Base-by-base conservation (phyloP, 2,329 filamentous ascomycete genomes). In the Xylariales sp. region DNA sequence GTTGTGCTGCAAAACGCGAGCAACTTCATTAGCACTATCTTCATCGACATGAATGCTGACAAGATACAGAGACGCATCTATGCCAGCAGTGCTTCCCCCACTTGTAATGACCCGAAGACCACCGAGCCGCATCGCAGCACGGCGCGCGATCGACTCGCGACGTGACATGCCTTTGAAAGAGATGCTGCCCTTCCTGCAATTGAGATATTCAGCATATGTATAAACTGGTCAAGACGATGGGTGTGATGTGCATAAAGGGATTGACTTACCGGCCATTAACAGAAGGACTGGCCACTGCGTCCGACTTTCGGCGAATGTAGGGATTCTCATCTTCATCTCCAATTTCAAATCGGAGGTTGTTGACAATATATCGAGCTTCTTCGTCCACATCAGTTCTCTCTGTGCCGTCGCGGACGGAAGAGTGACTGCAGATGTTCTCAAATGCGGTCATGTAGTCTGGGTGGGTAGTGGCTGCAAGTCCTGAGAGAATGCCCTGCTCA, bases 291-390 rank as follows among this genome's bases (percentile, higher is more conserved):
- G 75, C 69, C 33, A 72, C 78, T 45, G 73, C 69, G 49, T 85
- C 82, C 41, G 79, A 78, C 72, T 84, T 86, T 69, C 77, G 81
- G 53, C 85, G 76, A 59, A 93, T 82, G 65, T 91, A 91, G 21
- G 85, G 85, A 63, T 88, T 91, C 62, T 89, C 83, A 45, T 90
- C 85, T 55, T 85, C 79, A 55, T 90, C 80, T 43, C 84, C 83
- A 50, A 93, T 70, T 52, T 93, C 87, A 61, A 91, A 94, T 51
- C 88, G 84, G 42, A 89, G 81, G 65, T 94, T 93, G 73, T 94
- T 94, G 60, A 94, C 88, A 15, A 94, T 87, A 58, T 93, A 94
- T 55, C 87, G 77, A 55, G 75, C 74, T 47, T 87, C 83, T 56
- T 93, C 86, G 55, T 91, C 76, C 46, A 93, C 84, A 55, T 93